Evolutionary conservation across 768 basidiomycete genomes (phyloP), one percentile per base, ranked within the genome.

Genomic region (Pleurotus tuber-regium): DNA sequence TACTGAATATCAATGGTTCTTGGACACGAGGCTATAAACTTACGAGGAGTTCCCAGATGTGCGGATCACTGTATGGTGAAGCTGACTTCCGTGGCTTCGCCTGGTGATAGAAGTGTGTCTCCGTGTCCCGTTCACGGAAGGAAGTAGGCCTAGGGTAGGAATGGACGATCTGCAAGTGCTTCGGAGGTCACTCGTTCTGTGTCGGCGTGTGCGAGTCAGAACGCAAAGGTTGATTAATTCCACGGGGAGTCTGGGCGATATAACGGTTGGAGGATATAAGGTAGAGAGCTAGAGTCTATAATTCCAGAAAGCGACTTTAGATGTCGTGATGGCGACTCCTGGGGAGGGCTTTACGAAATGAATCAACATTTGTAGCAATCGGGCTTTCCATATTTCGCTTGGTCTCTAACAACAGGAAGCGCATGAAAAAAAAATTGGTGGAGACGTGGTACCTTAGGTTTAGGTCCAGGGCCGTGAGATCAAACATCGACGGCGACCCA

Each of bases 291-390:
- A 18, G 25, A 28, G 43, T 25, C 43, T 44, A 25, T 28, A 26
- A 25, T 44, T 44, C 43, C 43, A 44, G 43, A 44, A 44, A 44
- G 43, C 28, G 43, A 44, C 35, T 44, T 44, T 44, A 26, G 43
- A 44, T 44, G 43, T 44, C 43, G 43, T 44, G 43, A 44, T 44
- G 43, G 43, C 43, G 43, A 44, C 43, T 44, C 43, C 43, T 44
- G 25, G 43, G 25, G 43, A 29, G 43, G 43, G 9, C 24, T 44
- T 44, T 44, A 44, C 43, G 26, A 44, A 44, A 44, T 44, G n/a
- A 29, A 44, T 44, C 43, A 44, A 44, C 43, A 44, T 44, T 44
- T 44, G 43, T 44, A 44, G 14, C 43, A 44, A 44, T 44, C 43
- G 43, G 43, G 24, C 43, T 44, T 44, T 44, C 43, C 43, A 25